These are phyloP conservation scores for Rhodotorula babjevae DNA, from an alignment of 768 basidiomycete species.

Conservation along the genomic window DNA sequence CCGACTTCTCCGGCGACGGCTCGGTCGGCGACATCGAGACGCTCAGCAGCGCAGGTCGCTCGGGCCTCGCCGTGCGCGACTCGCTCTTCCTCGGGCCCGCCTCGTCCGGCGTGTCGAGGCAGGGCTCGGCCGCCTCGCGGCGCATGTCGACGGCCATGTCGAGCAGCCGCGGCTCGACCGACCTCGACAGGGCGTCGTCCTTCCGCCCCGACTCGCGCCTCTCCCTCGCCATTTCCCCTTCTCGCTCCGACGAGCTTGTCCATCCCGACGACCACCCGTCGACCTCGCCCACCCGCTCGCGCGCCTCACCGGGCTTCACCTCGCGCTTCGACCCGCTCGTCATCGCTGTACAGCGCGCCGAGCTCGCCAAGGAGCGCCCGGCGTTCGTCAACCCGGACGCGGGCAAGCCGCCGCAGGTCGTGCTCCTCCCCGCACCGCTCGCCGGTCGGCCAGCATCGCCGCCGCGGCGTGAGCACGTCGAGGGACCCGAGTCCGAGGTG, in stretches of 20 bases:
- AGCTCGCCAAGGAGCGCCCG: slow-evolving; percentile 26
- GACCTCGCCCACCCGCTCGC: background rate
- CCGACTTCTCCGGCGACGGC: slow-evolving; percentile 2
- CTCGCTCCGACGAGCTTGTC: background rate
- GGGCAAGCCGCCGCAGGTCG: slow-evolving; percentile 26
- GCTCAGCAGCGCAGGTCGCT: background rate
- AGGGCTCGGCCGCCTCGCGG: background rate
- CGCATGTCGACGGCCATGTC: background rate
- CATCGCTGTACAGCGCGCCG: slow-evolving; percentile 16
- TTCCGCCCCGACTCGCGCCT: background rate
- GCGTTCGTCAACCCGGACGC: slow-evolving; percentile 21
- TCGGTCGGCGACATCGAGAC: background rate
- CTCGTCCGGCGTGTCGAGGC: background rate
- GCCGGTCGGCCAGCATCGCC: slow-evolving; percentile 16
- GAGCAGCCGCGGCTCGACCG: background rate
- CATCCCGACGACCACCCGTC: background rate
- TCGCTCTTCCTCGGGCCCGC: slow-evolving; percentile 13
- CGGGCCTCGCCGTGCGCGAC: slow-evolving; percentile 8
- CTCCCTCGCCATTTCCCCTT: slow-evolving; percentile 3
- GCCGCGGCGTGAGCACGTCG: background rate
- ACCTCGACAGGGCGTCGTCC: background rate
- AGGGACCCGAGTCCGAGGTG: slow-evolving; percentile 12
- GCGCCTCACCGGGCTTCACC: slow-evolving; percentile 15
- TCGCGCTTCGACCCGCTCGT: slow-evolving; percentile 34
- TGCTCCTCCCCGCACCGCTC: slow-evolving; percentile 35